Conservation (phyloP, 225 moss, liverwort and hornwort genomes). For the Thuidium tamariscinum region DNA sequence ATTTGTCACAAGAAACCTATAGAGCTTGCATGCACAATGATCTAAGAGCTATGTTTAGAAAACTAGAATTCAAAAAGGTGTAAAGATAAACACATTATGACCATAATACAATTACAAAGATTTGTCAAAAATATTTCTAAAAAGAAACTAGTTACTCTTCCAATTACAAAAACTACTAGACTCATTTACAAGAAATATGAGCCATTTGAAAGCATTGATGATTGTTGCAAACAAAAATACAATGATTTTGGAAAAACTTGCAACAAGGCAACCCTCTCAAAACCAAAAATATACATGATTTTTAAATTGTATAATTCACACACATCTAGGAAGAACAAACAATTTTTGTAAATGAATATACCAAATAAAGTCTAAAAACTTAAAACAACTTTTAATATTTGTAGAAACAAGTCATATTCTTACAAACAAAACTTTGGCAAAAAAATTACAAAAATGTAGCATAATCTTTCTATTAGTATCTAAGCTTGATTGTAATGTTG, state of each 20-base stretch:
- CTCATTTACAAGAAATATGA: background rate
- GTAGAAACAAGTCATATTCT: background rate
- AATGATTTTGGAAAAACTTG: accelerated
- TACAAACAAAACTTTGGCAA: background rate
- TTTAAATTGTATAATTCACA: accelerated
- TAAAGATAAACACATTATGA: background rate
- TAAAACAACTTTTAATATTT: background rate
- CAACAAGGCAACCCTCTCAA: background rate
- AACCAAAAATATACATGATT: background rate
- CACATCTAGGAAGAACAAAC: background rate
- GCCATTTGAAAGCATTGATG: background rate
- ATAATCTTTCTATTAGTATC: background rate
- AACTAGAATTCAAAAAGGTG: too few relatives aligned
- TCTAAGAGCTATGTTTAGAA: too few relatives aligned
- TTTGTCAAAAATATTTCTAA: accelerated
- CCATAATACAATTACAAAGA: background rate
- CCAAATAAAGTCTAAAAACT: background rate
- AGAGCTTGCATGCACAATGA: background rate
- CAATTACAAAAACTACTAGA: background rate
- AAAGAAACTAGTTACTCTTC: accelerated
- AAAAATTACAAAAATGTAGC: background rate
- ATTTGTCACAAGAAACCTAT: accelerated
- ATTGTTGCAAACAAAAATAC: background rate
- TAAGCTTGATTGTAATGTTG: background rate
- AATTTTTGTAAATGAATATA: background rate